These are phyloP conservation scores for Cyclospora cayetanensis DNA, from an alignment of 169 alveolate species.

Conservation along the genomic window DNA sequence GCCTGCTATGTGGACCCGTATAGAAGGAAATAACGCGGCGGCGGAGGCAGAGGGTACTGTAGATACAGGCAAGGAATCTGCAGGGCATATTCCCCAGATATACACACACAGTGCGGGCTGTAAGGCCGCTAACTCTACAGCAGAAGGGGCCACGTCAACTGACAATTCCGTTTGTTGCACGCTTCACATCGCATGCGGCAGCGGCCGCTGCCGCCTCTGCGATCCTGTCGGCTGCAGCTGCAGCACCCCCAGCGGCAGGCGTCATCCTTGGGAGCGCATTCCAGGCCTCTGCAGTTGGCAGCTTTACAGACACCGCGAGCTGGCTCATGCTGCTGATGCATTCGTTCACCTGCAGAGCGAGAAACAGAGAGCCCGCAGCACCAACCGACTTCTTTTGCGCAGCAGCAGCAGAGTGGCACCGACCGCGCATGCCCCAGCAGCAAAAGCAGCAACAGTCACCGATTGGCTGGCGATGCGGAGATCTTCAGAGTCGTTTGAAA, in stretches of 20 bases:
- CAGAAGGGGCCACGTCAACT: too few relatives aligned
- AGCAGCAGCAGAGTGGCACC: too few relatives aligned
- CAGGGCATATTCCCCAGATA: too few relatives aligned
- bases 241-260: constrained; percentile 18
- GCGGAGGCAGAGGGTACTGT: too few relatives aligned
- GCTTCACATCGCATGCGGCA: constrained; percentile 18
- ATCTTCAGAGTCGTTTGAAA: constrained; percentile 34
- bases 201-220: too few relatives aligned
- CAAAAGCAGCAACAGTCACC: neutral
- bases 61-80: too few relatives aligned
- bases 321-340: constrained; percentile 21
- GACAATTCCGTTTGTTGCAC: constrained; percentile 9
- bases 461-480: constrained; percentile 44
- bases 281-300: constrained; percentile 29
- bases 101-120: too few relatives aligned
- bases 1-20: too few relatives aligned
- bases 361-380: too few relatives aligned
- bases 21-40: too few relatives aligned
- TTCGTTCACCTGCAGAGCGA: constrained; percentile 35
- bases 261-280: constrained; percentile 17
- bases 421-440: neutral
- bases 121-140: too few relatives aligned
- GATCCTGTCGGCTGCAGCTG: neutral
- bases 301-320: constrained; percentile 21
- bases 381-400: too few relatives aligned